Conservation (phyloP, 345 rosid genomes). For the Lagerstroemia speciosa region DNA sequence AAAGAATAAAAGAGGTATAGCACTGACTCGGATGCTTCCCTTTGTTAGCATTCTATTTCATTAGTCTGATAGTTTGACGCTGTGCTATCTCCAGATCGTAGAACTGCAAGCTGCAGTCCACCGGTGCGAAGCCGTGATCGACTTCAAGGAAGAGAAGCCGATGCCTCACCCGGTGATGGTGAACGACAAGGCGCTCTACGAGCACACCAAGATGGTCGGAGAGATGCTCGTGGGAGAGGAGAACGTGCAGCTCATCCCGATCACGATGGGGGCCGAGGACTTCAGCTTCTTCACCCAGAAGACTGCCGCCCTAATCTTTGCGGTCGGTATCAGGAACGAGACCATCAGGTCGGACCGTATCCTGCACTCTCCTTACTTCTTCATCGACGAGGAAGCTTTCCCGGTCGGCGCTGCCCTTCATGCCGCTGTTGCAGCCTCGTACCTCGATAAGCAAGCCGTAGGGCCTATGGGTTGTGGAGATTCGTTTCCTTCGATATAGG, state of each 20-base stretch:
- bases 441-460: slow-evolving; percentile 27
- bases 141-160: slow-evolving; percentile 37
- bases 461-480: slow-evolving; percentile 1
- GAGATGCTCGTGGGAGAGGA: slow-evolving; percentile 41
- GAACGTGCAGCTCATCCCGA: slow-evolving; percentile 40
- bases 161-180: slow-evolving; percentile 49
- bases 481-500: background rate
- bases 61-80: background rate
- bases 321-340: slow-evolving; percentile 45
- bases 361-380: slow-evolving; percentile 54
- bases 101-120: slow-evolving; percentile 59
- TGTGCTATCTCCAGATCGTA: slow-evolving; percentile 27
- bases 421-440: slow-evolving; percentile 54
- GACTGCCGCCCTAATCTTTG: slow-evolving; percentile 46
- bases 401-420: slow-evolving; percentile 63
- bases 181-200: slow-evolving; percentile 41
- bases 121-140: slow-evolving; percentile 39
- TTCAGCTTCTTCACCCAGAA: slow-evolving; percentile 59
- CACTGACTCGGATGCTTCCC: background rate
- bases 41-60: too few relatives aligned
- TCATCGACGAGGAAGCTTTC: slow-evolving; percentile 53
- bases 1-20: slow-evolving; percentile 40
- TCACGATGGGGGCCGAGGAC: slow-evolving; percentile 64
- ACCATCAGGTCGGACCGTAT: slow-evolving; percentile 35
- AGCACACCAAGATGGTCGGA: slow-evolving; percentile 45